These are phyloP conservation scores for Talaromyces verruculosus DNA, from an alignment of 2,329 filamentous ascomycete species.

Conservation along the genomic window DNA sequence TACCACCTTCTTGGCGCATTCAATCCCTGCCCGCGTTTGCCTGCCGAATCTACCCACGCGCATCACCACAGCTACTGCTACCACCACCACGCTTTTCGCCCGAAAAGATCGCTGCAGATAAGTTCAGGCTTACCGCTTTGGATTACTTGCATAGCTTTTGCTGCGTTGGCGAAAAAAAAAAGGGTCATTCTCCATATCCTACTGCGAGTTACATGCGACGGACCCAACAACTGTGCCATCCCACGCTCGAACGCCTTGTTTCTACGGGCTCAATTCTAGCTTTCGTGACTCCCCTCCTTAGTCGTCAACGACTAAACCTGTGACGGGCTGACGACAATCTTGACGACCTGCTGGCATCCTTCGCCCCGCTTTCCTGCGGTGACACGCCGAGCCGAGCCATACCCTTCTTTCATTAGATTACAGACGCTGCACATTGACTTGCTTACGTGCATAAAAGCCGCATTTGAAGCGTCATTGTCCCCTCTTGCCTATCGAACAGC, in stretches of 20 bases:
- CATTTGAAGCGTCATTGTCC: conserved; percentile 21
- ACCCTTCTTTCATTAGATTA: conserved; percentile 11
- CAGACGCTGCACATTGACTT: conserved; percentile 21
- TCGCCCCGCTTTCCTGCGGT: conserved; percentile 14
- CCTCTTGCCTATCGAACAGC: conserved; percentile 6
- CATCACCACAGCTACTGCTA: conserved; percentile 6
- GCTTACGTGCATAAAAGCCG: conserved; percentile 25
- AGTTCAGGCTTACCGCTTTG: conserved; percentile 24
- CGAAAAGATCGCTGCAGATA: conserved; percentile 21
- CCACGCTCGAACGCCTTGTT: conserved; percentile 8
- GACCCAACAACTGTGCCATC: conserved; percentile 5
- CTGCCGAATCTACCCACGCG: conserved; percentile 13
- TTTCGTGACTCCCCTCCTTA: not conserved
- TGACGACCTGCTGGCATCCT: conserved; percentile 1
- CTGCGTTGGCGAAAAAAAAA: conserved; percentile 22
- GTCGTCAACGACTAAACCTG: not conserved
- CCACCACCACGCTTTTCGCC: conserved; percentile 5
- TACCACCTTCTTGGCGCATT: conserved; percentile 15
- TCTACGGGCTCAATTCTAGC: not conserved
- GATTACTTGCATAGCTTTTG: conserved; percentile 23
- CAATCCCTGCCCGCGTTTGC: conserved; percentile 9
- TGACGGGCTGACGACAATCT: conserved; percentile 9
- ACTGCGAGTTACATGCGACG: not conserved
- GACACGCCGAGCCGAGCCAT: conserved; percentile 15
- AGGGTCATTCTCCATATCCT: conserved; percentile 7